phyloP scores from a whole-genome alignment of 345 rosid genomes.

The Garcia nutans region DNA sequence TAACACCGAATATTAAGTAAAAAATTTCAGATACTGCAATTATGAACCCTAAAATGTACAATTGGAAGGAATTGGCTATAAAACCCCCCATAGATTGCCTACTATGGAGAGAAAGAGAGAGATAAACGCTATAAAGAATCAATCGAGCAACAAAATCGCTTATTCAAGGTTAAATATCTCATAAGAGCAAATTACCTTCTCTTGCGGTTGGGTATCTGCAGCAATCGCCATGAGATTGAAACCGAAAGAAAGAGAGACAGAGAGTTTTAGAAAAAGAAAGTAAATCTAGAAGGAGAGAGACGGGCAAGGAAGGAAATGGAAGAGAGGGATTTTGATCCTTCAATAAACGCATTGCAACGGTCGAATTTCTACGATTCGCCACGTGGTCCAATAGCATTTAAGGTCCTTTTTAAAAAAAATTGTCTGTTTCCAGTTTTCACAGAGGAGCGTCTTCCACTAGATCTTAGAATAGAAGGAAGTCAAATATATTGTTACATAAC shows the following conservation, averaged over 20 bases:
- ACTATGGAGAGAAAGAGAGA: no score
- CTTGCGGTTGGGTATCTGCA: constrained; percentile 55
- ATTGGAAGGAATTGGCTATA: no score
- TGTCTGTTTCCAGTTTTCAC: not conserved
- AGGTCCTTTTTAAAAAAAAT: constrained; percentile 24
- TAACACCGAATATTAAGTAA: not conserved
- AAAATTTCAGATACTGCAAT: not conserved
- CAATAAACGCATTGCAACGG: constrained; percentile 47
- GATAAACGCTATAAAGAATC: not conserved
- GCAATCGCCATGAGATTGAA: constrained; percentile 59
- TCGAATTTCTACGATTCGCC: constrained; percentile 42
- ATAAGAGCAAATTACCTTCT: constrained; percentile 40
- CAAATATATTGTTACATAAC: not conserved
- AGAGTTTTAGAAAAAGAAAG: not conserved
- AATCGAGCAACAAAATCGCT: not conserved
- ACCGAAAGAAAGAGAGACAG: constrained; percentile 11
- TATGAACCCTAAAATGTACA: not conserved
- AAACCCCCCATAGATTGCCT: not conserved
- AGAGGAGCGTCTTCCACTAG: constrained; percentile 37
- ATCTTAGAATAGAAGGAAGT: no score
- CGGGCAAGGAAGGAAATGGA: constrained; percentile 18
- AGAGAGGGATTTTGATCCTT: constrained; percentile 9
- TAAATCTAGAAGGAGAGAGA: not conserved
- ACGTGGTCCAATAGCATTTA: constrained; percentile 42
- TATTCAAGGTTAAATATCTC: no score